Percentiles rank a stretch among this genome's conserved stretches.
These are phyloP conservation scores for Stagonosporopsis rhizophila DNA, from an alignment of 2,329 filamentous ascomycete species.

Conservation along the genomic window DNA sequence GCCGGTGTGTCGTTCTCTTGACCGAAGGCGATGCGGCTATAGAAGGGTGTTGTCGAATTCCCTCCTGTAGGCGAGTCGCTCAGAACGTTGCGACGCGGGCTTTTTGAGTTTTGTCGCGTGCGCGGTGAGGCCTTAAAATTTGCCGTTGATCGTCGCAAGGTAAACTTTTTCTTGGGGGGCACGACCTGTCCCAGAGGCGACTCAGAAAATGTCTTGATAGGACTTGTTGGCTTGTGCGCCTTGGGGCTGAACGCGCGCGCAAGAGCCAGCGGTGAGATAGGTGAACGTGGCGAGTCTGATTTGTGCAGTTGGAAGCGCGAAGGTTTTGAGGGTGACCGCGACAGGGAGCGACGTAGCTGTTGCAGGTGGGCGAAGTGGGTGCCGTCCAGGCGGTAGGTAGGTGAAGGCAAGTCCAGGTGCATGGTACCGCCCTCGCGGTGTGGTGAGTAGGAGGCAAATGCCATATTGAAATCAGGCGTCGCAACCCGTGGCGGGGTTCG, in stretches of 20 bases:
- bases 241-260: conserved; percentile 56
- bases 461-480: conserved; percentile 47
- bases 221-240: conserved; percentile 55
- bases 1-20: conserved; percentile 53
- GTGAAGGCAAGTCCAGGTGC: conserved; percentile 86
- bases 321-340: conserved; percentile 87
- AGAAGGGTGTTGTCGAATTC: conserved; percentile 67
- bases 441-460: conserved; percentile 57
- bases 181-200: conserved; percentile 64
- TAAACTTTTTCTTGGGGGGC: conserved; percentile 66
- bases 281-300: conserved; percentile 51
- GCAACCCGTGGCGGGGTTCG: conserved; percentile 17
- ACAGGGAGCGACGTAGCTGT: conserved; percentile 85
- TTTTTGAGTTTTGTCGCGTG: conserved; percentile 74
- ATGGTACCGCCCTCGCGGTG: conserved; percentile 74
- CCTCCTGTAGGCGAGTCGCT: conserved; percentile 73
- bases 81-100: conserved; percentile 73
- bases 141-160: conserved; percentile 53
- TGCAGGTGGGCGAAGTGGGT: conserved; percentile 73
- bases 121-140: conserved; percentile 66
- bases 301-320: conserved; percentile 71
- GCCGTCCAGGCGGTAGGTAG: conserved; percentile 84
- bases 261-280: conserved; percentile 53
- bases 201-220: conserved; percentile 60
- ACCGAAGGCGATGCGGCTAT: conserved; percentile 56